Evolutionary conservation across 805 yeast genomes (phyloP), one percentile per base, ranked within the genome.

Genomic region (Saccharomycopsis selenospora): DNA sequence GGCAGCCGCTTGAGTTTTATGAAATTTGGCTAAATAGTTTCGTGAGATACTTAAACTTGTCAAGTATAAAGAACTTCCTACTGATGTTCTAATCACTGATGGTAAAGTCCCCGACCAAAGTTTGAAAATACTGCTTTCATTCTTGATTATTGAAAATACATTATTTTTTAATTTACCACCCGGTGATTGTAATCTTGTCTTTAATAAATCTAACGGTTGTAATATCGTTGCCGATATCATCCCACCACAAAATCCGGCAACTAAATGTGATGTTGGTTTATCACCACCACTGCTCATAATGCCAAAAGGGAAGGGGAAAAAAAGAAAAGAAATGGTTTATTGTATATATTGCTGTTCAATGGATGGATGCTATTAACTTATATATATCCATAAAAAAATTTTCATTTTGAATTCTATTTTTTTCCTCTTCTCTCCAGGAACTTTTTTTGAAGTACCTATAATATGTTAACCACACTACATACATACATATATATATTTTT

Each of bases 71-170:
- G 93, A 96, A 40, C 95, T 84, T 0, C 99, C 99, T 10, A 87
- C 70, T 0, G 96, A 87, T 0, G 96, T 91, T 51, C 99, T 72
- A 23, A 91, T 58, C 0, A 95, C 89, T 18, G 96, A 86, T 0
- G 99, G 96, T 33, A 89, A 58, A 0, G 96, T 91, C 0, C 99
- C 99, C 48, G 96, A 73, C 99, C 99, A 93, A 36, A 90, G 69
- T 33, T 33, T 33, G 8, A 33, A 33, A 14, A 33, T 33, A 7
- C 5, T 33, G 6, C 20, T 14, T 20, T 33, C 38, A 20, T 33
- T 33, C 38, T 20, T 33, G n/a, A 33, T 33, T 17, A 33, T 33
- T 33, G 38, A 14, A 7, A 20, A 33, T 6, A 33, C 5, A 4
- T 17, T 20, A 14, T 33, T 6, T 33, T 20, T 4, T 33, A 17